Base-by-base conservation (phyloP, 176 grass and related monocot species). In the Leersia perrieri region DNA sequence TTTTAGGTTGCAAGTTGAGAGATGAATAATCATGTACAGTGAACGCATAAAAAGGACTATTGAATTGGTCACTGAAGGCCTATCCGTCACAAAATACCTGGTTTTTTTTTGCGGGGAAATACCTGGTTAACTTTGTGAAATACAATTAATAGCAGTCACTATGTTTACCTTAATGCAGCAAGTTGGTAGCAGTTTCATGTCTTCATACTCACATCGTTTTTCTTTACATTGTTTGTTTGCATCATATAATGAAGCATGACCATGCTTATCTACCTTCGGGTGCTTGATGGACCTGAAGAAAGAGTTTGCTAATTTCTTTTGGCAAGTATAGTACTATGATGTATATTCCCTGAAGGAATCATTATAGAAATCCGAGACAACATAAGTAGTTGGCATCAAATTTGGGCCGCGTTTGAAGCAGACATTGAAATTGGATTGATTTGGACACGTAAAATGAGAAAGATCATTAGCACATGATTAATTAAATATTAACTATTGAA, bases 301-400 rank as follows among this genome's bases (percentile, higher is more conserved):
- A 83, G 86, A 91, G 67, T 89, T 91, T 75, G 84, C 85, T 15
- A 92, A 94, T 44, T 89, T 58, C 87, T 82, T 94, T 89, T 33
- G 87, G 92, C 15, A 89, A 91, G 73, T 91, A 94, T 66, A 91
- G 73, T 91, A 94, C 71, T 89, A 94, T 63, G 87, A 92, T 6
- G 80, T 30, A 65, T 80, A 89, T 69, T 53, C 87, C 66, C 89
- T 38, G 87, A 94, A 80, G 89, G 89, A 28, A 82, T 92, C 39
- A 77, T 94, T 34, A 94, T 84, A 27, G 87, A 80, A 13, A 80
- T 86, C 57, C 66, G 75, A 62, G 80, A 60, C 58, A 76, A 87
- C 42, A 91, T 78, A 29, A 87, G 77, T 41, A 72, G 25, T 26
- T 35, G 68, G n/a, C n/a, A n/a, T n/a, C n/a, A n/a, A n/a, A n/a